These are phyloP conservation scores for Hypoxylon sp. DNA, from an alignment of 2,329 filamentous ascomycete species.

Conservation along the genomic window DNA sequence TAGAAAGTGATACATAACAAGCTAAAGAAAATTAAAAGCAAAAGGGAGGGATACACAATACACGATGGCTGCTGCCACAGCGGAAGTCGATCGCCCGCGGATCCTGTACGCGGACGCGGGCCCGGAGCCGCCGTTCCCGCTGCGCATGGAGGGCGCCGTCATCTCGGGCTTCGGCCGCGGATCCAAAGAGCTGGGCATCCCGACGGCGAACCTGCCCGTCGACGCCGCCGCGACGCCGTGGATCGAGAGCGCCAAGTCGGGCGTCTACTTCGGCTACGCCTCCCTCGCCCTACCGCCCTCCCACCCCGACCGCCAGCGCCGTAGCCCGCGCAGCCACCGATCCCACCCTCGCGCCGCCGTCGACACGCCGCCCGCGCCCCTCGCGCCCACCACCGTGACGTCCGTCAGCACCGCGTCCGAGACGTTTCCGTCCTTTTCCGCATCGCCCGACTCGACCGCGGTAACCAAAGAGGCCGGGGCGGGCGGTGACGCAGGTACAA, in stretches of 20 bases:
- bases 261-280: slow-evolving; percentile 95
- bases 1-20: not conserved
- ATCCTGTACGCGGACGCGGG: slow-evolving; percentile 80
- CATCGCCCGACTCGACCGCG: too few species aligned
- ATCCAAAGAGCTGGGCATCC: slow-evolving; percentile 96
- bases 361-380: slow-evolving; percentile 47
- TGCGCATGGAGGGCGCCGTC: slow-evolving; percentile 85
- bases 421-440: too few species aligned
- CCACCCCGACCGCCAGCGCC: slow-evolving; percentile 57
- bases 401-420: too few species aligned
- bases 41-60: not conserved
- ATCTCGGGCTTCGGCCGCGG: slow-evolving; percentile 94
- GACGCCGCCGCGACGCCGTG: slow-evolving; percentile 70
- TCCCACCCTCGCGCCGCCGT: slow-evolving; percentile 44
- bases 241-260: slow-evolving; percentile 74
- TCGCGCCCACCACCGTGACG: slow-evolving; percentile 9
- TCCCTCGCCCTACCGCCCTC: slow-evolving; percentile 70
- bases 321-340: slow-evolving; percentile 20
- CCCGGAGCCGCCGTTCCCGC: slow-evolving; percentile 82
- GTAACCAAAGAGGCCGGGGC: too few species aligned
- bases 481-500: too few species aligned
- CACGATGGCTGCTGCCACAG: slow-evolving; percentile 19
- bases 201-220: slow-evolving; percentile 91
- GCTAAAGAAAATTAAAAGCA: too few species aligned
- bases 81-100: slow-evolving; percentile 63